Percentiles rank a stretch among this genome's conserved stretches.
Conservation (phyloP, 148 eudicot species). For the Bassia scoparia region DNA sequence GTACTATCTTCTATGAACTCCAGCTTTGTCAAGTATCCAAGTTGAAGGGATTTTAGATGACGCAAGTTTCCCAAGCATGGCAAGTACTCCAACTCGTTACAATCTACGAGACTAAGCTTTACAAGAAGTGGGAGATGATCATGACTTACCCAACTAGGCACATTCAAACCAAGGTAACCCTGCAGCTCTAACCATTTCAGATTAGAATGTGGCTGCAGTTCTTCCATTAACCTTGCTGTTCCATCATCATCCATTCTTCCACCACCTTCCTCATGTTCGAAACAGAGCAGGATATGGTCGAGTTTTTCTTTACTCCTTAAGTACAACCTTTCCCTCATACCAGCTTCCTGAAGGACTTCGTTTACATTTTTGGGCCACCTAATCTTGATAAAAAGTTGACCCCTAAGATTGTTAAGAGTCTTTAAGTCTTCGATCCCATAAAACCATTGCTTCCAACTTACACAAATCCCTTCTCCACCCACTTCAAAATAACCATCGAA, state of each 20-base stretch:
- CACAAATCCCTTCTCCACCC: not conserved
- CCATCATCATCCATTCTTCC: too few species aligned
- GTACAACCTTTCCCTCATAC: not conserved
- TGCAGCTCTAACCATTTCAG: not conserved
- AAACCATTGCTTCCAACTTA: not conserved
- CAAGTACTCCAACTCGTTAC: not conserved
- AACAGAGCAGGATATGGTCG: not conserved
- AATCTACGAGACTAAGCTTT: not conserved
- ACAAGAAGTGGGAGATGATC: conserved; percentile 14
- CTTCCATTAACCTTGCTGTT: conserved; percentile 2
- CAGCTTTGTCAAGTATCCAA: not conserved
- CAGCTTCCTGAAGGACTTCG: not conserved
- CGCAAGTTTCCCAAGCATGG: conserved; percentile 20
- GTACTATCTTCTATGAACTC: conserved; percentile 11
- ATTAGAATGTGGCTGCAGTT: conserved; percentile 14
- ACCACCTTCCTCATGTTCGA: not conserved
- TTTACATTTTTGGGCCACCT: not conserved
- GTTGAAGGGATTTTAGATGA: not conserved
- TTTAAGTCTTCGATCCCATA: not conserved
- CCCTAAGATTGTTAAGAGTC: not conserved
- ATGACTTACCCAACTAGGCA: conserved; percentile 16
- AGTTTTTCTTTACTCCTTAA: conserved; percentile 15
- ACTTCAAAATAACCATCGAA: not conserved
- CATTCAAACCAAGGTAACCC: not conserved
- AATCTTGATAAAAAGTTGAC: not conserved